Conservation (phyloP, 345 rosid genomes). For the Brassica nigra region DNA sequence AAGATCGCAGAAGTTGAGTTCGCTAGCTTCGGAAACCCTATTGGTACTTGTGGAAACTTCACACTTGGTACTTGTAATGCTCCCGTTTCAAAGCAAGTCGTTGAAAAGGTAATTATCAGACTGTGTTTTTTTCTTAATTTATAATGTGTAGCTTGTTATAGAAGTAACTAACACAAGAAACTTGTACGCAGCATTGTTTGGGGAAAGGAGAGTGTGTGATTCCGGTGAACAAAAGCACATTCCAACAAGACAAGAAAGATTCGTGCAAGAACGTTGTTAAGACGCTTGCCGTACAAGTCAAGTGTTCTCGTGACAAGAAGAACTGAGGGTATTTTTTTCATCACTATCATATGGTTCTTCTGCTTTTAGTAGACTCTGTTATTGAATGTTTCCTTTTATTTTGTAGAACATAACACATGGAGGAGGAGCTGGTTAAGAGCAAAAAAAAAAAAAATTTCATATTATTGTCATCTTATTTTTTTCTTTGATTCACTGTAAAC, state of each 20-base stretch:
- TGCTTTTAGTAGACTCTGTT: constrained; percentile 7
- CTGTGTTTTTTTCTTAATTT: neutral
- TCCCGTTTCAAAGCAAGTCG: constrained; percentile 53
- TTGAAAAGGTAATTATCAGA: constrained; percentile 53
- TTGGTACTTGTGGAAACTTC: constrained; percentile 66
- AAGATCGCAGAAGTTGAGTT: constrained; percentile 63
- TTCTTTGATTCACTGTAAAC: neutral
- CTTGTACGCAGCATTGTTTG: constrained; percentile 55
- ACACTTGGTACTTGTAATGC: constrained; percentile 58
- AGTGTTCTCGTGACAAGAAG: constrained; percentile 48
- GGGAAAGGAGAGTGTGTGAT: constrained; percentile 60
- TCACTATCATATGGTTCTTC: neutral
- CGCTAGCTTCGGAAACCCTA: constrained; percentile 81
- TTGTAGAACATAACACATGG: neutral
- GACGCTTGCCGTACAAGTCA: constrained; percentile 72
- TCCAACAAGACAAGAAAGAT: constrained; percentile 43
- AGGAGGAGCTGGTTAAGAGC: neutral
- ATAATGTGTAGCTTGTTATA: neutral
- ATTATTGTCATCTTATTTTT: neutral
- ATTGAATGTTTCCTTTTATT: neutral
- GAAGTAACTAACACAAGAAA: neutral
- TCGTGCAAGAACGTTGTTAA: constrained; percentile 50
- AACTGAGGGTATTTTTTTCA: constrained; percentile 15
- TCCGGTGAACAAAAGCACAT: constrained; percentile 49
- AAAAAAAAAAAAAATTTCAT: neutral